Evolutionary conservation across 1,284 basidiomycete species (phyloP), one percentile per base, ranked within the genome.

Genomic region (Sanghuangporus baumii): DNA sequence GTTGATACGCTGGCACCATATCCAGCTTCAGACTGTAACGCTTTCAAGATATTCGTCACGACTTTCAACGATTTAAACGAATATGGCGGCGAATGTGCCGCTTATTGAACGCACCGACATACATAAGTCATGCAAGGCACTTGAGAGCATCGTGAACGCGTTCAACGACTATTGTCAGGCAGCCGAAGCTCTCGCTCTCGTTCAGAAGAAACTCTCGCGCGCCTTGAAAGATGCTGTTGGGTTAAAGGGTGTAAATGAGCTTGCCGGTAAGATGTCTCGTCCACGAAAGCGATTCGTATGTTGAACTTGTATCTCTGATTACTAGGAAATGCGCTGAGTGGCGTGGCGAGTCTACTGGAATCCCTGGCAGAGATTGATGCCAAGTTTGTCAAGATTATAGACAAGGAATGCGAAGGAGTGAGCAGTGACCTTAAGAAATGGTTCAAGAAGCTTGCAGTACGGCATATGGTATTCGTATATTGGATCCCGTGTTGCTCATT

Each of bases 361-460:
- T 75, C 80, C 14, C 74, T 89, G 48, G 79, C 81, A 1, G 89
- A 91, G 40, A 80, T 90, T 57, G 86, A 91, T 68, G 66, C 75
- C 65, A 92, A 88, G 74, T 90, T 88, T 71, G 81, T 83, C 43
- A 92, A 89, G 75, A 71, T 87, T 63, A 81, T 82, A 5, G 87
- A 89, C 69, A 90, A 85, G 74, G 89, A 92, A 68, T 90, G 85
- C 65, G 85, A 86, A 66, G 69, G 65, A 23, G 74, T 89, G 55
- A 85, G 82, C 66, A 73, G 76, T 41, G 89, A 91, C 66, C 83
- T 91, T 47, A 87, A 86, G 77, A 92, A 89, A 68, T 91, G 89
- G 87, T 86, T 91, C 78, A 91, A 89, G 81, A 90, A 86, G 72
- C 79, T 92, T 55, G 80, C 85, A 58, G 90, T 90, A 69, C 66